These are phyloP conservation scores for Eucalyptus camaldulensis DNA, from an alignment of 345 rosid species.

Conservation along the genomic window DNA sequence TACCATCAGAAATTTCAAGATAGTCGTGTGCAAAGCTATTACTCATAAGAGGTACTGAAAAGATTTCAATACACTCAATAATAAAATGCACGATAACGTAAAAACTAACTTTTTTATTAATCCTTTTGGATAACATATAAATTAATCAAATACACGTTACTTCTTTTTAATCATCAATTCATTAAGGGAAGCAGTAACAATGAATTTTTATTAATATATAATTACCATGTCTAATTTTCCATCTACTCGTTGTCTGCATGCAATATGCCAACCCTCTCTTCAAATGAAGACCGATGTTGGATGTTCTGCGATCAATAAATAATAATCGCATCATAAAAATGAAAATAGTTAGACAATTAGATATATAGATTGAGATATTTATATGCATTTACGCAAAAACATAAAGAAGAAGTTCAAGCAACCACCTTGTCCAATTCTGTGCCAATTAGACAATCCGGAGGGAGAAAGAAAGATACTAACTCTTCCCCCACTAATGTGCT, in stretches of 20 bases:
- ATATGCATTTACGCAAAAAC: neutral
- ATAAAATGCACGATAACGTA: neutral
- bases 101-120: neutral
- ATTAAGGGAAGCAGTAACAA: neutral
- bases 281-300: neutral
- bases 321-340: neutral
- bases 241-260: neutral
- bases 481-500: neutral
- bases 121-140: neutral
- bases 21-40: neutral
- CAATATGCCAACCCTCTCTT: neutral
- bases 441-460: neutral
- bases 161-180: neutral
- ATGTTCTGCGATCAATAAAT: neutral
- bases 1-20: neutral
- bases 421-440: neutral
- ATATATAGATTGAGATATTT: neutral
- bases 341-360: neutral
- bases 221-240: neutral
- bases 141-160: neutral
- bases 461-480: neutral
- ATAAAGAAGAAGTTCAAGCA: neutral
- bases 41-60: neutral
- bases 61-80: neutral
- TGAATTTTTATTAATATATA: neutral